Evolutionary conservation across 2,329 filamentous ascomycete species (phyloP).

Genomic region (Cercospora citrullina): DNA sequence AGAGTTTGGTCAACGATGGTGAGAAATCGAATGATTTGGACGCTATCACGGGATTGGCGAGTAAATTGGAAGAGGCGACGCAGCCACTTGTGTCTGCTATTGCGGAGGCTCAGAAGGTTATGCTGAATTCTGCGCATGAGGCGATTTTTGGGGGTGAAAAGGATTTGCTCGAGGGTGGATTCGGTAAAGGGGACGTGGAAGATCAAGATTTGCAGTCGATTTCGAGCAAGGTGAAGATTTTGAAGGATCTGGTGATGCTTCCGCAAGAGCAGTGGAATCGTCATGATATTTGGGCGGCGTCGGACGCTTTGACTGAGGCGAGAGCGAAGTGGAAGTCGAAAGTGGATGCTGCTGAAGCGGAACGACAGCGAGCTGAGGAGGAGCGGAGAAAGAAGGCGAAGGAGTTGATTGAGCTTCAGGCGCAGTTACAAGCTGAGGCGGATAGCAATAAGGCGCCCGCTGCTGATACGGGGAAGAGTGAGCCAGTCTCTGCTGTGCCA

Average conservation of each 20-base stretch:
- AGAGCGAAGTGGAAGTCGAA: constrained; percentile 30
- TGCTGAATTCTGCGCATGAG: constrained; percentile 39
- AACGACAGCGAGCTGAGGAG: constrained; percentile 16
- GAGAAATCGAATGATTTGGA: constrained; percentile 25
- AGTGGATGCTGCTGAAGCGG: constrained; percentile 24
- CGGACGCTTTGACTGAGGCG: constrained; percentile 34
- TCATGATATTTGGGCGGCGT: constrained; percentile 33
- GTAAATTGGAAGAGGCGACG: constrained; percentile 26
- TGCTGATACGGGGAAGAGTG: background rate
- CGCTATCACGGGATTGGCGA: constrained; percentile 27
- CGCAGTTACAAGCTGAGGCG: constrained; percentile 25
- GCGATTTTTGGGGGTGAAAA: constrained; percentile 41
- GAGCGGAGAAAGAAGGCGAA: constrained; percentile 17
- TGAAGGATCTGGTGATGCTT: constrained; percentile 38
- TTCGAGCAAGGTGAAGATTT: constrained; percentile 27
- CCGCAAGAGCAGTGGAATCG: constrained; percentile 37
- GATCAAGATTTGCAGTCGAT: constrained; percentile 30
- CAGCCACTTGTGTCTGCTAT: constrained; percentile 32
- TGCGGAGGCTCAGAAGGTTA: constrained; percentile 31
- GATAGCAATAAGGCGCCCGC: constrained; percentile 37
- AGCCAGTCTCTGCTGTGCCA: background rate
- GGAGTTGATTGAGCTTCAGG: constrained; percentile 20
- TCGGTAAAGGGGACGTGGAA: constrained; percentile 6
- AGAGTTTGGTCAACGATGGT: constrained; percentile 30
- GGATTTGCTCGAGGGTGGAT: constrained; percentile 32